Evolutionary conservation across 768 basidiomycete genomes (phyloP).

Genomic region (Russula vinacea): DNA sequence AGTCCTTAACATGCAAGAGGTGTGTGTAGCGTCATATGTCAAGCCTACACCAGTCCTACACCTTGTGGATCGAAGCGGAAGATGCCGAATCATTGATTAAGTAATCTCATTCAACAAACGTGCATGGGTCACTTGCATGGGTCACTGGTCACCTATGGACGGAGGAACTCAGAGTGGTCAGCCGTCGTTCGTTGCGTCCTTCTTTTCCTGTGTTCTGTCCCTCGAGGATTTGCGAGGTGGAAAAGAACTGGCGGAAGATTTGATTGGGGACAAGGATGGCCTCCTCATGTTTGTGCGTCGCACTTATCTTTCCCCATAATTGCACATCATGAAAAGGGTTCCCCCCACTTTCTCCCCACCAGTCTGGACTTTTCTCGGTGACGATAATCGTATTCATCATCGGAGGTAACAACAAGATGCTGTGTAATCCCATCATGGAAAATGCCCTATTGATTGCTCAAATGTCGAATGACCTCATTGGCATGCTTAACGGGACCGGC

Average conservation of each 20-base stretch:
- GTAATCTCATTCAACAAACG: no score
- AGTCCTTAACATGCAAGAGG: no score
- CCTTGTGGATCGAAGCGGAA: no score
- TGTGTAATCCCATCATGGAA: neutral
- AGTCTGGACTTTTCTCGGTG: constrained; percentile 6
- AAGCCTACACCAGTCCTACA: no score
- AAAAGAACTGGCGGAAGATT: constrained; percentile 7
- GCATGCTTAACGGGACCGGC: neutral
- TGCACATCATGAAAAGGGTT: neutral
- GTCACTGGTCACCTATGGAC: neutral
- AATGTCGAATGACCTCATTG: neutral
- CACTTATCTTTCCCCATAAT: no score
- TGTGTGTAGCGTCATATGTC: no score
- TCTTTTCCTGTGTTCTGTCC: neutral
- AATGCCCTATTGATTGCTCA: neutral
- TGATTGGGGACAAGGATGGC: constrained; percentile 3
- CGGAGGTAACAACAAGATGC: constrained; percentile 7
- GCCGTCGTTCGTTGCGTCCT: neutral
- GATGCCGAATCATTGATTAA: no score
- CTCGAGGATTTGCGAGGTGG: neutral
- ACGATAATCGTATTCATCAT: constrained; percentile 1
- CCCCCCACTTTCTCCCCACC: neutral
- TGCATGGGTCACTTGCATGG: no score
- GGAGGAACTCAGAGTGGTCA: neutral
- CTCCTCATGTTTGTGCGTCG: constrained; percentile 9